Base-by-base conservation (phyloP, 139 green algal genomes). In the Coelastrella sp. region DNA sequence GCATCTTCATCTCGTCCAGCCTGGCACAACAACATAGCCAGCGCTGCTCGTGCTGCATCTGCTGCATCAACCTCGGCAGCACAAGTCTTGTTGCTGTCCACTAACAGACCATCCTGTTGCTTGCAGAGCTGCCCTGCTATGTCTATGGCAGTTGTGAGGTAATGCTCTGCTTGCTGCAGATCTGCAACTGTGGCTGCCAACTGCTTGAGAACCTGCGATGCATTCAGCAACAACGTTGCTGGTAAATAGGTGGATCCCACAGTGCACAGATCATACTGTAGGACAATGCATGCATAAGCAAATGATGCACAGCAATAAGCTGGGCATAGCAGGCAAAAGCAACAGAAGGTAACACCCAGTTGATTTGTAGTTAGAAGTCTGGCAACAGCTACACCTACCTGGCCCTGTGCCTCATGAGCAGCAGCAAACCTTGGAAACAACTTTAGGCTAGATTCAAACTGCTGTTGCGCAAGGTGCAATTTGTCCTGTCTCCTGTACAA, bases 1-100 rank as follows among this genome's bases (percentile, higher is more conserved):
- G 87, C 87, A 30, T 85, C 77, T 0, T 15, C 62, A 25, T 85
- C 83, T 8, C 78, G 48, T 8, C 87, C 87, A 76, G 23, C 40
- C 83, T 90, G 87, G 43, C 77, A 86, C 45, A 88, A 62, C 87
- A 90, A 69, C 87, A 90, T 88, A 3, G 87, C 87, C 63, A 90
- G 77, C 1, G 48, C 50, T 23, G 67, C 34, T 4, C 82, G 76
- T 30, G 67, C 86, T 9, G 32, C 86, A 51, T 57, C 57, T 3
- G 66, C 86, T 62, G 75, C 81, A 60, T 86, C 81, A 34, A 63
- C 32, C 68, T 90, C 86, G 51, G 41, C 32, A 34, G 66, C 67
- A 62, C 86, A 90, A 3, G 81, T 82, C 35, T 64, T 84, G 77
- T 87, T 89, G 19, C 62, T 77, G 5, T 82, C 81, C 9, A 83